Percentiles rank a stretch among this genome's conserved stretches.
Conservation (phyloP, 805 yeast species). For the Candida silvatica region DNA sequence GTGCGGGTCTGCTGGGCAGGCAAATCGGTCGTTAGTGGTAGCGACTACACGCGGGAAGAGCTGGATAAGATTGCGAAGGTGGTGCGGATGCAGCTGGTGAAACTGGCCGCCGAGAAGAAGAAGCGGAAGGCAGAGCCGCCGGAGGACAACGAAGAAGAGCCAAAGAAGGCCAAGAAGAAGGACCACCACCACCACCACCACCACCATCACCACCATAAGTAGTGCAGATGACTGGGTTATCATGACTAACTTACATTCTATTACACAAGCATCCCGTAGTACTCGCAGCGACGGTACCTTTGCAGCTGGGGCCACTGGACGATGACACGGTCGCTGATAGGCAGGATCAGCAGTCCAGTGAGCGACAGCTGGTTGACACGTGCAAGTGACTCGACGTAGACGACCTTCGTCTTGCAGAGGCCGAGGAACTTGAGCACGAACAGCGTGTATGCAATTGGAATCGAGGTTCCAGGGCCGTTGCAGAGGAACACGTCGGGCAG, state of each 20-base stretch:
- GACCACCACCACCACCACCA: too few species aligned
- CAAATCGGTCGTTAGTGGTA: slow-evolving; percentile 21
- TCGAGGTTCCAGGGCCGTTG: slow-evolving; percentile 83
- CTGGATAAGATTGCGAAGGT: slow-evolving; percentile 39
- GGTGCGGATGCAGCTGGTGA: slow-evolving; percentile 44
- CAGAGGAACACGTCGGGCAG: slow-evolving; percentile 28
- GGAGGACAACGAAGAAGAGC: not conserved
- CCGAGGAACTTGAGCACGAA: slow-evolving; percentile 42
- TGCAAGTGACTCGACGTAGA: slow-evolving; percentile 84
- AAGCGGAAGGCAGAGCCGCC: slow-evolving; percentile 1
- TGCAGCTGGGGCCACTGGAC: slow-evolving; percentile 79
- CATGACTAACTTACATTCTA: not conserved
- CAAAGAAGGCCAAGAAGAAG: slow-evolving; percentile 1
- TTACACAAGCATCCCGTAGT: slow-evolving; percentile 66
- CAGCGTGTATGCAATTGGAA: slow-evolving; percentile 55
- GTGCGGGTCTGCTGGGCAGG: slow-evolving; percentile 50
- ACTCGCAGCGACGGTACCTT: slow-evolving; percentile 54
- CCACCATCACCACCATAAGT: too few species aligned
- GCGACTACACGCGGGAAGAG: slow-evolving; percentile 36
- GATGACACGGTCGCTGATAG: slow-evolving; percentile 65
- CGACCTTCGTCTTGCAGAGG: slow-evolving; percentile 40
- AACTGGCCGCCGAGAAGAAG: slow-evolving; percentile 36
- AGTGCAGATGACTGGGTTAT: too few species aligned
- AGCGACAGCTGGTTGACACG: slow-evolving; percentile 69
- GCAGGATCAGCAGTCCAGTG: slow-evolving; percentile 64